Evolutionary conservation across 2,329 filamentous ascomycete species (phyloP), one percentile per base, ranked within the genome.

Genomic region (Leptoxyphium fumago): DNA sequence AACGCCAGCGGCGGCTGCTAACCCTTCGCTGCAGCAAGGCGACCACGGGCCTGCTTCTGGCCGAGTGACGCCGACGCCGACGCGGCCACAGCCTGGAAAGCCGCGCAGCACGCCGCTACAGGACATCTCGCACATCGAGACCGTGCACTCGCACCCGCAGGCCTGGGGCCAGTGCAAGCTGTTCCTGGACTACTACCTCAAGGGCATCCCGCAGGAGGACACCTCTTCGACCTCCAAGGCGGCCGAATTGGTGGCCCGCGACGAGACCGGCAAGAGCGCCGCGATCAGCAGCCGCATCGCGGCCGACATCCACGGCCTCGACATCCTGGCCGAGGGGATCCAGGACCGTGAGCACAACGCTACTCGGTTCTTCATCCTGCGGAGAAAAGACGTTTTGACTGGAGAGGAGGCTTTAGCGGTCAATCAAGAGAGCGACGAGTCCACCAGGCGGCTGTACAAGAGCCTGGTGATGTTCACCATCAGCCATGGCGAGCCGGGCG

Each of bases 91-190:
- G 38, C 69, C 69, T 13, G 54, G 55, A n/a, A 64, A 64, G 52
- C 69, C 70, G 21, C 63, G 63, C 49, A 61, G 67, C 34, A 64
- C 64, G 49, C 76, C 78, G 2, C 54, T 73, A 34, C 55, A 59
- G 42, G 65, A 67, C 49, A 63, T 88, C 48, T 63, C 66, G 44
- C 71, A 81, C 53, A 73, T 96, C 55, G 75, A 72, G 53, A 80
- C 81, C 56, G 64, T 98, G 36, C 94, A 94, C 67, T 91, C 85
- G 18, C 91, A 98, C 64, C 88, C 89, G 9, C 91, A 98, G 64
- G 91, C 87, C 26, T 94, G 91, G 71, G 87, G 87, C 21, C 91
- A 98, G 66, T 95, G 88, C 64, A 78, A 79, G 39, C 63, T 59
- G 8, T 94, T 94, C 63, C 73, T 95, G 21, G 69, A 72, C 8